Base-by-base conservation (phyloP, 1,139 yeast species). In the Lodderomyces metapsilosis region DNA sequence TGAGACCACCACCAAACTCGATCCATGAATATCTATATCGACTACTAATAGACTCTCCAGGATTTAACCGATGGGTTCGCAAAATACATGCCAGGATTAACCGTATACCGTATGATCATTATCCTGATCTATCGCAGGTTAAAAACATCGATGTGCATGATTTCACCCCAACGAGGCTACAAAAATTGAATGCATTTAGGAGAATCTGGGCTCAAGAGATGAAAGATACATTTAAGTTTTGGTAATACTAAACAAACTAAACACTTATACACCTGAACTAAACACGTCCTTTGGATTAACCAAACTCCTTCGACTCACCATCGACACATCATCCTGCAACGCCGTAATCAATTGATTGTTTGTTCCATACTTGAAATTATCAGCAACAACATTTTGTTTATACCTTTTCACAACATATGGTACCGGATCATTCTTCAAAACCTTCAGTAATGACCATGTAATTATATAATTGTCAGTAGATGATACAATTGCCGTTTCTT, bases 381-480 rank as follows among this genome's bases (percentile, higher is more conserved):
- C 92, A 38, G 88, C 88, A 47, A 87, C 76, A 51, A 89, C 80
- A 43, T 76, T 63, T 37, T 78, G 76, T 34, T 73, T 64, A 59
- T 86, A 87, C 50, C 79, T 71, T 59, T 78, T 82, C 54, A 88
- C 81, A 40, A 71, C 64, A 56, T 86, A 86, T 8, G 85, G 76
- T 32, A 76, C 76, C 23, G 65, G 62, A 16, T 50, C 45, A 42
- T 82, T 80, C 38, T 68, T 61, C 40, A 84, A 58, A 9, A 83
- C 69, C 54, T 80, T 78, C 50, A 68, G 71, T 53, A 89, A 58
- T n/a, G 84, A 79, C 96, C 96, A 88, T 1, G 86, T 74, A 25
- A 89, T 76, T 23, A 88, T 84, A 60, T 80, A 89, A 11, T 89
- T 89, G 1, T 96, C 96, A 2, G 83, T 70, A 9, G 92, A 81